Percentiles rank a stretch among this genome's conserved stretches.
These are phyloP conservation scores for Lotus japonicus DNA, from an alignment of 306 rosid genomes.

Conservation along the genomic window DNA sequence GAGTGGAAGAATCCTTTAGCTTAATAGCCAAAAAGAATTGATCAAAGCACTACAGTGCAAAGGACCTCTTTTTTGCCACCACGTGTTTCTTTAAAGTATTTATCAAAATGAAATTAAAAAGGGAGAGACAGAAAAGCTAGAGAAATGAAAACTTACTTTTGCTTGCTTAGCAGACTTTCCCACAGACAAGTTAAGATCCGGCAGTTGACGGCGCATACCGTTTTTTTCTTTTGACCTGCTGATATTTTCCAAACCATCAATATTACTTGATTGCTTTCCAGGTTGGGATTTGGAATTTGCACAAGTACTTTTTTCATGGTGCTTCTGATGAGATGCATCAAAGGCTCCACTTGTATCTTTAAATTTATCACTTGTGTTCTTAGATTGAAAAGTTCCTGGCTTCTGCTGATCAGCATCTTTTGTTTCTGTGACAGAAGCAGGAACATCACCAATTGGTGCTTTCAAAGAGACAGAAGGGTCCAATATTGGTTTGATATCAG, in stretches of 20 bases:
- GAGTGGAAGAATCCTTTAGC: not conserved
- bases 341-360: constrained; percentile 50
- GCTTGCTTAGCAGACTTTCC: constrained; percentile 47
- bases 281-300: constrained; percentile 56
- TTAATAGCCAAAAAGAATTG: not conserved
- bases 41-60: constrained; percentile 6
- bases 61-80: not conserved
- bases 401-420: constrained; percentile 65
- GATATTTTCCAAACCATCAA: constrained; percentile 45
- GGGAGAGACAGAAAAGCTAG: not conserved
- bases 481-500: constrained; percentile 42
- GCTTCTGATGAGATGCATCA: constrained; percentile 50
- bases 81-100: constrained; percentile 9
- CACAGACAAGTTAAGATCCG: constrained; percentile 52
- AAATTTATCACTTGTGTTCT: constrained; percentile 48
- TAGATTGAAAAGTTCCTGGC: constrained; percentile 47
- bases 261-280: constrained; percentile 41
- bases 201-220: constrained; percentile 45
- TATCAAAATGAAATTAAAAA: not conserved
- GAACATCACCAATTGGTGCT: constrained; percentile 48
- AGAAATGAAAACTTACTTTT: constrained; percentile 51
- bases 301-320: constrained; percentile 55
- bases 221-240: constrained; percentile 56
- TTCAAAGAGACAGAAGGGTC: constrained; percentile 55
- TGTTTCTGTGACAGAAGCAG: constrained; percentile 37